Evolutionary conservation across 163 green algal species (phyloP).

Genomic region (Scenedesmus sp.): DNA sequence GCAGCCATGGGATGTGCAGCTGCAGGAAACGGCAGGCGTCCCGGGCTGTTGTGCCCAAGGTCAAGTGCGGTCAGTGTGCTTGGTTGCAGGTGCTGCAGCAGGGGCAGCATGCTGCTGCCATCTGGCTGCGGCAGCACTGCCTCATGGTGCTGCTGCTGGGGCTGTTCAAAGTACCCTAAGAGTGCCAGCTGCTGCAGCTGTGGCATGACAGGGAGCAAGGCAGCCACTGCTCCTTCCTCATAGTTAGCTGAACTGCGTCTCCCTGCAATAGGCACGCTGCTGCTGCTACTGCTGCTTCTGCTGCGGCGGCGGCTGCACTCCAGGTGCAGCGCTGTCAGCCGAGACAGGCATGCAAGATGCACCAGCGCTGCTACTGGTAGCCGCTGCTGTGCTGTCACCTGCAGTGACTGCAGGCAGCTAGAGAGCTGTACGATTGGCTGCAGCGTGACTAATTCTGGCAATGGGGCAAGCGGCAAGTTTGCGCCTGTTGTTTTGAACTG

Average conservation of each 20-base stretch:
- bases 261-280: too few species aligned
- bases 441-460: neutral
- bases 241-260: neutral
- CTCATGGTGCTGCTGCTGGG: neutral
- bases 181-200: neutral
- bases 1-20: neutral
- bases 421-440: neutral
- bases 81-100: neutral
- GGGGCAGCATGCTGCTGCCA: neutral
- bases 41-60: neutral
- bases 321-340: neutral
- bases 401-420: neutral
- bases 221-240: neutral
- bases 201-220: neutral
- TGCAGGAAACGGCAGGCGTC: neutral
- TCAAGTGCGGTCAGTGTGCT: neutral
- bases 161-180: neutral
- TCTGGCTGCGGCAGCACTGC: neutral
- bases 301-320: neutral
- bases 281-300: neutral
- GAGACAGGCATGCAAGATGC: neutral
- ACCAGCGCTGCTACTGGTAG: neutral
- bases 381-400: neutral
- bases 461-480: neutral
- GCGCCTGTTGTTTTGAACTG: neutral